Base-by-base conservation (phyloP, 2,329 filamentous ascomycete genomes). In the Pyrenochaeta sp. region DNA sequence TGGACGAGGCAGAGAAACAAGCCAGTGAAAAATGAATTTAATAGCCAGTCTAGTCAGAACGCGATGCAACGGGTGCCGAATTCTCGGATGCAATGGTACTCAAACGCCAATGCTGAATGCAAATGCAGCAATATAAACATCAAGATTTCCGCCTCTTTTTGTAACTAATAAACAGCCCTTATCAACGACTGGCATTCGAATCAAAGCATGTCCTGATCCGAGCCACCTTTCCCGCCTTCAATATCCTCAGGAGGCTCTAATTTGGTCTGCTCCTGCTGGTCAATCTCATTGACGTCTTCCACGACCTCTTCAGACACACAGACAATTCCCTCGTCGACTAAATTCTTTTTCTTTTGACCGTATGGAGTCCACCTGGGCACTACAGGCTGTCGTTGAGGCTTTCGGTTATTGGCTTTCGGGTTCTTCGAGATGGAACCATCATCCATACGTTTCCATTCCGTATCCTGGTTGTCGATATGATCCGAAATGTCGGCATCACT, bases 361-460 rank as follows among this genome's bases (percentile, higher is more conserved):
- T 75, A 75, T 1, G 73, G 73, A 30, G 58, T 69, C 72, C 72
- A 75, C 9, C 73, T 63, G 10, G 66, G 64, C n/a, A 58, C 66
- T 14, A 64, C 54, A 3, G 61, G 49, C 33, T 60, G 64, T 33
- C 66, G 54, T 18, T 66, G 60, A 6, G 72, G 63, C 18, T 67
- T 73, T 10, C 73, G 67, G 29, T 74, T 74, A 40, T 51, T 68
- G 7, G 69, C 68, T 21, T 68, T 70, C 3, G 71, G 70, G 20
- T 75, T 75, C 51, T 68, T 75, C 20, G 74, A 52, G 20, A 76
- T 76, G 7, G 70, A 73, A 0, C 74, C 74, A 45, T 75, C 69
- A 37, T 74, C 71, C 67, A 74, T 72, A 43, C 74, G 70, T 40
- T 74, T 69, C 58, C 71, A 75, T 20, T 66, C 64, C 2, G 72